Evolutionary conservation across 768 basidiomycete genomes (phyloP), one percentile per base, ranked within the genome.

Genomic region (Leccinum aurantiacum): DNA sequence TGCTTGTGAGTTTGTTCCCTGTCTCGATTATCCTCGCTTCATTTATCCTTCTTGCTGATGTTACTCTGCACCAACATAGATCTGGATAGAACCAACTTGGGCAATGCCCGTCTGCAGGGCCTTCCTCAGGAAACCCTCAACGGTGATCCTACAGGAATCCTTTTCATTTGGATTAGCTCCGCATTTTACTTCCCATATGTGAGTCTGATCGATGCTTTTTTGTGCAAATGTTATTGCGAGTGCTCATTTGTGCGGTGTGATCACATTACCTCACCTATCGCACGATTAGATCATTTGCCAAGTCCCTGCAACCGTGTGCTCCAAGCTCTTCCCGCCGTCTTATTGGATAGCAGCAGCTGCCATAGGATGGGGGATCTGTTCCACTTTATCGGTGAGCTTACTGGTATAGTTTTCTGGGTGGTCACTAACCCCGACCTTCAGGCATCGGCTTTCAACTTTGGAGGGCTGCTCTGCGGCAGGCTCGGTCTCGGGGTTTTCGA

Each of bases 181-280:
- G 80, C 79, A 6, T 93, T 92, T 75, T 92, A 86, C 77, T 86
- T 92, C 67, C 82, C 91, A 61, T 92, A 91, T 66, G 89, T 87
- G 59, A 59, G 82, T 75, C 38, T 6, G 19, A 1, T 25, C 17
- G 15, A 22, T 24, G 22, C 14, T 29, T 29, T 50, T 27, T 29
- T 50, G 47, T 24, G 47, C 24, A 25, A 13, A 14, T 48, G 24
- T 9, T 15, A 25, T 22, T 15, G n/a, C 15, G 24, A 48, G n/a
- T 48, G 24, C 24, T 48, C 22, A 48, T 25, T 25, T 19, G 37
- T 49, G 24, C 37, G 4, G 29, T n/a, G 7, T 17, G 24, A 19
- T 44, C 51, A 15, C 10, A 19, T 35, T 15, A 29, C 11, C 8
- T 19, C 2, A 24, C 37, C 55, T 44, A 51, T 6, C 2, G 4